Evolutionary conservation across 2,329 filamentous ascomycete genomes (phyloP), one percentile per base, ranked within the genome.

Genomic region (Fusarium nisikadoi): DNA sequence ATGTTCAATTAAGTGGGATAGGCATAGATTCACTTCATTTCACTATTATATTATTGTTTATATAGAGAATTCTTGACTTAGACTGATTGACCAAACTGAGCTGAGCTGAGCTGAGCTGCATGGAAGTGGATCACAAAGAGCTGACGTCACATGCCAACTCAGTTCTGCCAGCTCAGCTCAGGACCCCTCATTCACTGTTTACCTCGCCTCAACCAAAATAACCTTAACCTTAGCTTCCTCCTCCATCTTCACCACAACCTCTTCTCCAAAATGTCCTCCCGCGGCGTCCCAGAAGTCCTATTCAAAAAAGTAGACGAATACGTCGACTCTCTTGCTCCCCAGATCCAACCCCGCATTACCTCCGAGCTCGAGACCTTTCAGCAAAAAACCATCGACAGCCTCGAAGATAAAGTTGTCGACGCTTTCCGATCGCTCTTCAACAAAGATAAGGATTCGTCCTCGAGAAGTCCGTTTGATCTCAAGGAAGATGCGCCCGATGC

Each of bases 291-390:
- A 49, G 83, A 84, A 50, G 82, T 83, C 35, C 64, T 85, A 64
- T 81, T 84, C 79, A 79, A 80, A 50, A 82, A 84, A 65, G 81
- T 85, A 5, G 83, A 85, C 78, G 80, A 83, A 20, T 85, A 85
- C 54, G 83, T 85, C 75, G 83, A 85, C 79, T 84, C 83, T 1
- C 82, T 85, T 8, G 82, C 81, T 4, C 83, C 83, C 10, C 81
- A 85, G 71, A 84, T 85, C 59, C 82, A 84, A 68, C 83, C 84
- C 75, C 83, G 82, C 80, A 84, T 85, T 76, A 77, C 82, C 19
- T 64, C 79, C 19, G 84, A 85, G 78, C 80, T 85, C 52, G 82
- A 85, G 54, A 66, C 74, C 10, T 85, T 85, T 68, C 84, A 85
- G 70, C 75, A 78, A 55, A 83, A 83, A 75, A 85, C 84, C 66